These are phyloP conservation scores for Globisporangium viniferum DNA, from an alignment of 352 stramenopile genomes.

Conservation along the genomic window DNA sequence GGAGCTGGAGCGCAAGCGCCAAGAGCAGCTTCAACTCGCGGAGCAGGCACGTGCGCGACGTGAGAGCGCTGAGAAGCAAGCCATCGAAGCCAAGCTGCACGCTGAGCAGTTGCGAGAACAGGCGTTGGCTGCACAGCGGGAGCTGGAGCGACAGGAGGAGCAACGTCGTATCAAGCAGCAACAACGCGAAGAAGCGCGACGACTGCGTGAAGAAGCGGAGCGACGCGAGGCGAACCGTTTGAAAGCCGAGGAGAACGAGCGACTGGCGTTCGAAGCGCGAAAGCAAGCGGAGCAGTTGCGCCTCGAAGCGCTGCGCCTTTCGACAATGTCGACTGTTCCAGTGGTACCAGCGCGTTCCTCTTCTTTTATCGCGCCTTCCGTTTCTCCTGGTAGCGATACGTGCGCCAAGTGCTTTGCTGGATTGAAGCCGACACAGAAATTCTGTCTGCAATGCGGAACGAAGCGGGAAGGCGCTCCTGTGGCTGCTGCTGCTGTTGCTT, in stretches of 20 bases:
- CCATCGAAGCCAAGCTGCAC: slow-evolving; percentile 45
- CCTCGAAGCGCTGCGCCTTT: slow-evolving; percentile 47
- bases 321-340: slow-evolving; percentile 20
- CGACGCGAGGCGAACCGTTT: slow-evolving; percentile 59
- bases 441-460: slow-evolving; percentile 65
- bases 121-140: slow-evolving; percentile 48
- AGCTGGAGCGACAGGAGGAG: slow-evolving; percentile 58
- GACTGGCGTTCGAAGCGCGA: slow-evolving; percentile 59
- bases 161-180: slow-evolving; percentile 37
- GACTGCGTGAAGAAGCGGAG: slow-evolving; percentile 55
- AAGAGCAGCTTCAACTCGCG: slow-evolving; percentile 55
- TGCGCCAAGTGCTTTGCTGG: slow-evolving; percentile 17
- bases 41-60: slow-evolving; percentile 47
- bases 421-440: slow-evolving; percentile 50
- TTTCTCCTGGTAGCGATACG: slow-evolving; percentile 7
- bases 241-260: slow-evolving; percentile 57
- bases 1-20: slow-evolving; percentile 55
- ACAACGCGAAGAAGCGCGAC: slow-evolving; percentile 45
- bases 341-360: background rate
- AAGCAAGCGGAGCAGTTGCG: slow-evolving; percentile 60
- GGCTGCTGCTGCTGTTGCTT: background rate
- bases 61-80: slow-evolving; percentile 55
- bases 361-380: slow-evolving; percentile 16
- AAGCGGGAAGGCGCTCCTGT: slow-evolving; percentile 18
- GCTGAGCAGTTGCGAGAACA: slow-evolving; percentile 57